Percentiles rank a stretch among this genome's conserved stretches.
phyloP scores from a whole-genome alignment of 257 asterid species.

The Przewalskia tangutica region DNA sequence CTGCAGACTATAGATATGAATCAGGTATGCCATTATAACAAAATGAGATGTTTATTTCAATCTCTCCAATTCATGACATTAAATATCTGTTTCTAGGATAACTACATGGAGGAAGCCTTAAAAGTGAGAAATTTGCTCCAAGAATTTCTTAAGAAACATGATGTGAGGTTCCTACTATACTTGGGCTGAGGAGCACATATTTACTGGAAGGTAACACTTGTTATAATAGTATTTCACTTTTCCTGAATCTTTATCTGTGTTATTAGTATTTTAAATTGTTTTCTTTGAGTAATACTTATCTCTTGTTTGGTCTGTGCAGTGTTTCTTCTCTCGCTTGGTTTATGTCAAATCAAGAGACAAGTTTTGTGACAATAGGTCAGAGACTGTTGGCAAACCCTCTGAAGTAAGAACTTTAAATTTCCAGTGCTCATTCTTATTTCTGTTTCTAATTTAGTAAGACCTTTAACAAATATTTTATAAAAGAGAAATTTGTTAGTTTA shows the following conservation, averaged over 20 bases:
- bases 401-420: slow-evolving; percentile 47
- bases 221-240: neutral
- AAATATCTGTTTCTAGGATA: slow-evolving; percentile 44
- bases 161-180: slow-evolving; percentile 81
- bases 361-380: slow-evolving; percentile 97
- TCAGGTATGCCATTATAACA: slow-evolving; percentile 42
- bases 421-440: neutral
- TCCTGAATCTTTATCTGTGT: neutral
- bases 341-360: slow-evolving; percentile 97
- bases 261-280: neutral
- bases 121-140: slow-evolving; percentile 96
- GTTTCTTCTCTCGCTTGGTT: slow-evolving; percentile 99
- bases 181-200: slow-evolving; percentile 96
- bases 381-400: slow-evolving; percentile 91
- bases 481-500: neutral
- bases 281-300: neutral
- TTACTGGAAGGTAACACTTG: slow-evolving; percentile 82
- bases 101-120: slow-evolving; percentile 99
- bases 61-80: slow-evolving; percentile 22
- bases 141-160: slow-evolving; percentile 84
- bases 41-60: slow-evolving; percentile 10
- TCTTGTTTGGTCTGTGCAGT: slow-evolving; percentile 48
- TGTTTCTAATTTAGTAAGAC: neutral
- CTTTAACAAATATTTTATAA: neutral
- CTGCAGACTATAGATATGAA: slow-evolving; percentile 97